Base-by-base conservation (phyloP, 177 flowering plant genomes). In the Telopea speciosissima region DNA sequence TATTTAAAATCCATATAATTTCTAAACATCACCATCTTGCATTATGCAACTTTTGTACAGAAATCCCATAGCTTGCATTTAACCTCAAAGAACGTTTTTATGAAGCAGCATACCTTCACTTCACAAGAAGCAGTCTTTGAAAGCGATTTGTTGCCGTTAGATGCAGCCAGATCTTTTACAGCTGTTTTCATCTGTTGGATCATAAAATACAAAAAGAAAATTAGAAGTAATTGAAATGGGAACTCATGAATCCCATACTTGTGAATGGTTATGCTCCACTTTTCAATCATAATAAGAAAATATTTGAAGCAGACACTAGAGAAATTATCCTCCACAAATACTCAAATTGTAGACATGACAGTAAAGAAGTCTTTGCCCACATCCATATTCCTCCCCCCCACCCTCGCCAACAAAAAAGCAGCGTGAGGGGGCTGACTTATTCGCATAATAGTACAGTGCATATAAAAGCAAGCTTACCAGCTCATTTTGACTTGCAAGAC, bases 401-500 rank as follows among this genome's bases (percentile, higher is more conserved):
- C 9, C 40, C 0, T 0, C 40, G 8, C 40, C 40, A 36, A 36
- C 3, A 36, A 36, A 36, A 36, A 36, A 24, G 24, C 26, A 1
- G 65, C 6, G 26, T 54, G 36, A 68, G 16, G 10, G 10, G 10
- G 69, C 40, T 64, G 56, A 40, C 42, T 25, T 36, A 24, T 44
- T 36, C 40, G 7, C 40, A 26, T 11, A 24, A 28, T 24, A 21
- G n/a, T 65, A 63, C 19, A 8, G n/a, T 22, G 17, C 12, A 23
- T 33, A 56, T 13, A 65, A 49, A 67, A 13, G 62, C 65, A 66
- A 58, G 52, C 84, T 75, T 75, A 91, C 98, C 80, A 63, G 67
- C 52, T 79, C 90, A 76, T 65, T 84, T 75, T 92, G 89, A 78
- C 76, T 83, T 28, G 82, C 78, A 17, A 90, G 72, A 8, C 89